These are phyloP conservation scores for Colletotrichum sp. DNA, from an alignment of 2,329 filamentous ascomycete species.

Conservation along the genomic window DNA sequence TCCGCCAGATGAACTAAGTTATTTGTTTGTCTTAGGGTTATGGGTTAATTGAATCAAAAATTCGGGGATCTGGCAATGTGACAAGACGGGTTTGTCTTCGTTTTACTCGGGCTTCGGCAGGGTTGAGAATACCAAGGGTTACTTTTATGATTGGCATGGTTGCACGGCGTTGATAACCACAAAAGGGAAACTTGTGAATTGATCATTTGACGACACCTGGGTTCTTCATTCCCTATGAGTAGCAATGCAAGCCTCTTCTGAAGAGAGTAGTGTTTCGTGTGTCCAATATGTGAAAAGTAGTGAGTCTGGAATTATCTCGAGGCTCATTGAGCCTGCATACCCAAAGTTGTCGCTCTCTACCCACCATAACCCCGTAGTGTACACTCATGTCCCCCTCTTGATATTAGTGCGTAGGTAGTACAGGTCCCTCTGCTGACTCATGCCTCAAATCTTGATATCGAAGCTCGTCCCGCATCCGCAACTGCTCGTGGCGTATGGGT, in stretches of 20 bases:
- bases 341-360: not conserved
- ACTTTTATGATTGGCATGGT: constrained; percentile 30
- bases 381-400: not conserved
- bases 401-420: constrained; percentile 1
- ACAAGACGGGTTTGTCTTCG: constrained; percentile 24
- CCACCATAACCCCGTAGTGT: not conserved
- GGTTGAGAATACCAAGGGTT: constrained; percentile 25
- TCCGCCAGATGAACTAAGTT: constrained; percentile 98
- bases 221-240: constrained; percentile 13
- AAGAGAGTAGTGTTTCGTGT: not conserved
- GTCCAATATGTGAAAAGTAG: not conserved
- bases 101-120: constrained; percentile 27
- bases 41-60: constrained; percentile 18
- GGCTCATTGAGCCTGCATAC: not conserved
- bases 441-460: constrained; percentile 75
- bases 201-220: constrained; percentile 28
- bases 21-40: not conserved
- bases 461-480: constrained; percentile 98
- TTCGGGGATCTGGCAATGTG: constrained; percentile 26
- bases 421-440: not conserved
- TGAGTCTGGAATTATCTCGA: not conserved
- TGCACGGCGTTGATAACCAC: constrained; percentile 39
- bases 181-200: constrained; percentile 32
- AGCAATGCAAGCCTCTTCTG: constrained; percentile 19
- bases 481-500: constrained; percentile 88